Evolutionary conservation across 1,139 yeast species (phyloP).

Genomic region (Debaryomyces psychrophilus): DNA sequence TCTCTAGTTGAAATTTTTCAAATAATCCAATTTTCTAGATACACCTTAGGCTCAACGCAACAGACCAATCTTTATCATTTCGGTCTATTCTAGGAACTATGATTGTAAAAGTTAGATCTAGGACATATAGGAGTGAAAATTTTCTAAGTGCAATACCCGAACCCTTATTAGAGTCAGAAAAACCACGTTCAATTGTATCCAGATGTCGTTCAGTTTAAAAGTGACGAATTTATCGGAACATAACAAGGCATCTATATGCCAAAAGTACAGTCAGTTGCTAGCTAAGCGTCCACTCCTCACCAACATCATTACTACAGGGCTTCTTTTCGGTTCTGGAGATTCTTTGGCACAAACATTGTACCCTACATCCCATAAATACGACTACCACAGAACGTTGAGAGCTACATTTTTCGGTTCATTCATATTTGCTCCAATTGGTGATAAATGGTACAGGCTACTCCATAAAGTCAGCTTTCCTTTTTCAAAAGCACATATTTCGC

Average conservation of each 20-base stretch:
- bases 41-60: neutral
- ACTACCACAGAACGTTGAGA: conserved; percentile 34
- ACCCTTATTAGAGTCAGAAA: neutral
- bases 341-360: conserved; percentile 39
- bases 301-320: conserved; percentile 43
- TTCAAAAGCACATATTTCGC: conserved; percentile 8
- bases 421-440: conserved; percentile 48
- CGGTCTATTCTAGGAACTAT: neutral
- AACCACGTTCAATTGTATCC: neutral
- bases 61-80: neutral
- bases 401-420: conserved; percentile 42
- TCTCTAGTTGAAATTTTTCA: neutral
- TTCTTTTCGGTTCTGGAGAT: conserved; percentile 48
- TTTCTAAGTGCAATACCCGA: neutral
- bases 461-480: conserved; percentile 23
- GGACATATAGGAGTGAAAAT: neutral
- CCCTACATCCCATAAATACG: conserved; percentile 27
- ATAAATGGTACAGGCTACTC: conserved; percentile 42
- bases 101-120: neutral
- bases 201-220: neutral
- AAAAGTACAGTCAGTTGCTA: conserved; percentile 33
- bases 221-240: neutral
- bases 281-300: conserved; percentile 37
- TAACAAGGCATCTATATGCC: conserved; percentile 2
- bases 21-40: neutral